Evolutionary conservation across 2,329 filamentous ascomycete species (phyloP).

Genomic region (Epichloe elymi): DNA sequence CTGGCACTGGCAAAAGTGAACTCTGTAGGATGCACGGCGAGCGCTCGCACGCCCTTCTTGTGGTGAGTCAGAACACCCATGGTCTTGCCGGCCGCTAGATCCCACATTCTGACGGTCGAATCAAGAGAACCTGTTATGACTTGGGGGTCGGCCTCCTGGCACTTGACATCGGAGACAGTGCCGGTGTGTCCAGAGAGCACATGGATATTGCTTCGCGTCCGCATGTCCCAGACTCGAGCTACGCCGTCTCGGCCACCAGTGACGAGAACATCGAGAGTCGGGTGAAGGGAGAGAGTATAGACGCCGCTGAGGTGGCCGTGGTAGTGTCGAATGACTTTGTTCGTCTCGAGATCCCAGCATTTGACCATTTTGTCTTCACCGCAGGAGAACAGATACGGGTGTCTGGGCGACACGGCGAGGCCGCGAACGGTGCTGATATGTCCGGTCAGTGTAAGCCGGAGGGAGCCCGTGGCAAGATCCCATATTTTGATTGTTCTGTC

Average conservation of each 20-base stretch:
- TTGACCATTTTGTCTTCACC: slow-evolving; percentile 99
- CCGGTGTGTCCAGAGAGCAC: slow-evolving; percentile 83
- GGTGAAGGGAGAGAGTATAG: slow-evolving; percentile 86
- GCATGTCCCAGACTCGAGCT: slow-evolving; percentile 96
- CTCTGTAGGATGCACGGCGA: slow-evolving; percentile 77
- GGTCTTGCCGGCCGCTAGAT: slow-evolving; percentile 88
- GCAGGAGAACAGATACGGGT: slow-evolving; percentile 95
- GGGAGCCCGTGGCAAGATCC: slow-evolving; percentile 80
- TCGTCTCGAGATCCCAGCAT: slow-evolving; percentile 99
- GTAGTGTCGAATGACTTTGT: slow-evolving; percentile 96
- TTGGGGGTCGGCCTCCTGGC: slow-evolving; percentile 88
- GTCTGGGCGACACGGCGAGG: slow-evolving; percentile 79
- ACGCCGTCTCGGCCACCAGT: slow-evolving; percentile 93
- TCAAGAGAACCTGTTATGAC: slow-evolving; percentile 90
- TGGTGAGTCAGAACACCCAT: slow-evolving; percentile 96
- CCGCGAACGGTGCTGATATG: slow-evolving; percentile 91
- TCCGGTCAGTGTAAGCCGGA: slow-evolving; percentile 77
- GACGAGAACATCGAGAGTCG: slow-evolving; percentile 85
- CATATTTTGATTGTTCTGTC: slow-evolving; percentile 98
- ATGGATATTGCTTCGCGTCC: slow-evolving; percentile 88
- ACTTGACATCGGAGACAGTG: slow-evolving; percentile 79
- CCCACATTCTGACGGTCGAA: slow-evolving; percentile 83
- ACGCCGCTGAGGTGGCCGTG: slow-evolving; percentile 94
- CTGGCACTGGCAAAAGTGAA: slow-evolving; percentile 94
- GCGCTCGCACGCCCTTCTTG: slow-evolving; percentile 86